Evolutionary conservation across 331 rosid species (phyloP).

Genomic region (Erythrophleum ivorense): DNA sequence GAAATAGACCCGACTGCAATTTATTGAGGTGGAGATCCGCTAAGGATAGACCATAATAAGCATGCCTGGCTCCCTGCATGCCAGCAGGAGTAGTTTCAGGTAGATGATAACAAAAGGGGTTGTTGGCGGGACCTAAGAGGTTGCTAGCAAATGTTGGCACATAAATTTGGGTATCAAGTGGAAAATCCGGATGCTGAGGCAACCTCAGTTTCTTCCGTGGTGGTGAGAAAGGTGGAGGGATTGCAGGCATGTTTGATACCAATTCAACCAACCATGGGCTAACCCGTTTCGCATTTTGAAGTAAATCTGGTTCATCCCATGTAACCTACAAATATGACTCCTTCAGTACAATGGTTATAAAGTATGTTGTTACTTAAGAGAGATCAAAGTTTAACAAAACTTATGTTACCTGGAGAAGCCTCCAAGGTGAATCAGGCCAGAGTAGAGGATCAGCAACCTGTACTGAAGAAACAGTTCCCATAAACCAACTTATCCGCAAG

Average conservation of each 20-base stretch:
- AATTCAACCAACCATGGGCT: slow-evolving; percentile 94
- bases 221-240: slow-evolving; percentile 79
- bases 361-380: not conserved
- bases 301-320: slow-evolving; percentile 97
- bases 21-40: slow-evolving; percentile 74
- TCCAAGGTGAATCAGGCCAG: slow-evolving; percentile 98
- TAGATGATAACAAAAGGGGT: slow-evolving; percentile 64
- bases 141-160: slow-evolving; percentile 59
- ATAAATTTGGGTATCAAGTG: slow-evolving; percentile 63
- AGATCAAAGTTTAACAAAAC: not conserved
- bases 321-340: slow-evolving; percentile 60
- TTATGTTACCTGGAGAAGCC: slow-evolving; percentile 85
- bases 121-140: slow-evolving; percentile 41
- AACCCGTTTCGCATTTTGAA: slow-evolving; percentile 85
- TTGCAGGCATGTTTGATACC: slow-evolving; percentile 77
- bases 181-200: slow-evolving; percentile 69
- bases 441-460: slow-evolving; percentile 75
- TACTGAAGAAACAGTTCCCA: slow-evolving; percentile 89
- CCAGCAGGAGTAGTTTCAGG: slow-evolving; percentile 96
- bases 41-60: slow-evolving; percentile 73
- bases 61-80: slow-evolving; percentile 99
- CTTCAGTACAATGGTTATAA: not conserved
- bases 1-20: slow-evolving; percentile 69
- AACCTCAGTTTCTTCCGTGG: slow-evolving; percentile 82
- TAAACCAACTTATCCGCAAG: slow-evolving; percentile 87